A percentile compares a stretch with the other conserved stretches of the same genome.
These are phyloP conservation scores for Ceratocystis cubensis DNA, from an alignment of 2,329 filamentous ascomycete species.

Conservation along the genomic window DNA sequence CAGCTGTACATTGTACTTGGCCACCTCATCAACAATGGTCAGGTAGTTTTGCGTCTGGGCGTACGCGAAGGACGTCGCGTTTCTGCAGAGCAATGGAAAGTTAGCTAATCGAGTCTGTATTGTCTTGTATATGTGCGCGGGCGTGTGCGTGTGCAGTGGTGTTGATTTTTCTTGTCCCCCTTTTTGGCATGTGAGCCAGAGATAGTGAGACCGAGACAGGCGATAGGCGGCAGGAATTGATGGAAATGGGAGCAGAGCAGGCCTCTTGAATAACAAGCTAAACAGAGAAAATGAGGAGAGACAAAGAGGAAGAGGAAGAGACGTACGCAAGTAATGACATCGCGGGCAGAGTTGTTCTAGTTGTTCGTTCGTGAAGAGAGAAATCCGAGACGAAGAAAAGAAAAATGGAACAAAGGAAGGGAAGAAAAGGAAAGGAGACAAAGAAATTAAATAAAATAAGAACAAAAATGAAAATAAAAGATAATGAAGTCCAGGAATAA, in stretches of 20 bases:
- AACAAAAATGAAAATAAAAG: conserved; percentile 7
- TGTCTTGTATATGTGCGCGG: no score
- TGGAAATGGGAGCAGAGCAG: no score
- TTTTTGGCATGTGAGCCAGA: no score
- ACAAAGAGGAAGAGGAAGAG: not conserved
- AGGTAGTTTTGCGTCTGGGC: conserved; percentile 40
- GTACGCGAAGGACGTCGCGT: conserved; percentile 38
- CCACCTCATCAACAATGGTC: conserved; percentile 48
- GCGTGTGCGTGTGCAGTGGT: no score
- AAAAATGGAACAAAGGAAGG: not conserved
- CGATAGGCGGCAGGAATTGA: no score
- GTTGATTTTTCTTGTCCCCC: no score
- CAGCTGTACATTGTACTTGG: conserved; percentile 69
- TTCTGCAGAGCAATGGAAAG: conserved; percentile 29
- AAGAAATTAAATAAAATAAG: not conserved
- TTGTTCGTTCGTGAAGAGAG: not conserved
- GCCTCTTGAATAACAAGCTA: not conserved
- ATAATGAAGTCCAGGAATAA: not conserved
- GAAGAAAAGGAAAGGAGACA: not conserved
- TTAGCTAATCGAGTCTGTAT: conserved; percentile 8
- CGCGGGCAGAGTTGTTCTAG: not conserved
- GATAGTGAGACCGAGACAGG: no score
- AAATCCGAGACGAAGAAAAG: conserved; percentile 7
- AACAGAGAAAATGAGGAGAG: not conserved
- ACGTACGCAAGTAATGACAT: conserved; percentile 21